Evolutionary conservation across 2,329 filamentous ascomycete species (phyloP).

Genomic region (Monilinia vaccinii-corymbosi): DNA sequence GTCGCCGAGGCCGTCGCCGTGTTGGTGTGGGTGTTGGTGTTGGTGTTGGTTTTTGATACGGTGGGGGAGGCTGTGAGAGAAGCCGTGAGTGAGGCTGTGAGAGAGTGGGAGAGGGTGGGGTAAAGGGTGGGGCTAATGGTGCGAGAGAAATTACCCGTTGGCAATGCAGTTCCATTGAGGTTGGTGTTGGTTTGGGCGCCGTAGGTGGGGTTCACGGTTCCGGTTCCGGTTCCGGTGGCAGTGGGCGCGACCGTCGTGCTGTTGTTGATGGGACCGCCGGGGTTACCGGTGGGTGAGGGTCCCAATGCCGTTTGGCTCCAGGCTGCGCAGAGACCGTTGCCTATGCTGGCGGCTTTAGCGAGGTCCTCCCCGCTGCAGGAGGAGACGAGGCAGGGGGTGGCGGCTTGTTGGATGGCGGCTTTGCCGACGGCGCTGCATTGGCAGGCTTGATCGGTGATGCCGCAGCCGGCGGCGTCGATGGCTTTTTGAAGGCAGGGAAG

Average conservation of each 20-base stretch:
- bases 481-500: conserved; percentile 30
- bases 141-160: too few species aligned
- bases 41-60: not conserved
- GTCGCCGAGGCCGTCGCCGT: too few species aligned
- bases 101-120: too few species aligned
- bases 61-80: too few species aligned
- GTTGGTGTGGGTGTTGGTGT: not conserved
- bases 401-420: conserved; percentile 28
- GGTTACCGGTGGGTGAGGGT: not conserved
- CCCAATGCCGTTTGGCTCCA: too few species aligned
- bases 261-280: not conserved
- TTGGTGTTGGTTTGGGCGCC: too few species aligned
- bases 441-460: conserved; percentile 32
- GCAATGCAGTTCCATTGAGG: too few species aligned
- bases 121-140: too few species aligned
- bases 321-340: conserved; percentile 11
- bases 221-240: too few species aligned
- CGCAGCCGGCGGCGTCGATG: conserved; percentile 33
- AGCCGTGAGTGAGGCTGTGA: too few species aligned
- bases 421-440: conserved; percentile 28
- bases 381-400: conserved; percentile 26
- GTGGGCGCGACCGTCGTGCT: too few species aligned
- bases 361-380: conserved; percentile 30
- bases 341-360: conserved; percentile 29
- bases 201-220: too few species aligned